Base-by-base conservation (phyloP, 352 stramenopile genomes). In the Globisporangium emineosum region DNA sequence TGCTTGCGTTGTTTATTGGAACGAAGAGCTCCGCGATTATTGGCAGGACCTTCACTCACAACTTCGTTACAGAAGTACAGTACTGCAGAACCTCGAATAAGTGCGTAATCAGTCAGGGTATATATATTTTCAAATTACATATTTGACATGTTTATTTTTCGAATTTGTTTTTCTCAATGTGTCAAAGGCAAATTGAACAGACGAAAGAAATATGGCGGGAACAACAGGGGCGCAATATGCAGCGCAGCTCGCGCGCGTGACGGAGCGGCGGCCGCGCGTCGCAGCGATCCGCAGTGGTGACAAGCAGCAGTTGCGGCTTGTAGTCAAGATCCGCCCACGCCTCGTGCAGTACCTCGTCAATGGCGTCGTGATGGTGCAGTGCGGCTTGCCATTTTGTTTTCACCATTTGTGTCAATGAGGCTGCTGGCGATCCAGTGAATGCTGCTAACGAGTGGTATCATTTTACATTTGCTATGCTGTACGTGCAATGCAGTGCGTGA, bases 281-380 rank as follows among this genome's bases (percentile, higher is more conserved):
- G 40, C 78, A 23, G 35, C 59, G 27, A 64, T 87, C 7, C 21
- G 0, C 15, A 57, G 35, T 10, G n/a, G 13, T 0, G 0, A 4
- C 1, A 52, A n/a, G 6, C 6, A 33, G 10, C 49, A 64, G 15
- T 4, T 73, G 12, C 69, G 42, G 19, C 60, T 76, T 3, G 62
- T 75, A 2, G 77, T 76, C 33, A 86, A 88, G 67, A 67, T 88
- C 27, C 76, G 78, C 5, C 59, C 81, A 3, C 64, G 12, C 0
- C 55, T 88, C 47, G 60, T 85, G 55, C 83, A 91, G 51, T 80
- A 73, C 50, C 60, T 91, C 19, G 71, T 73, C 13, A 70, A 78
- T 37, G 71, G 72, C 9, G 55, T 67, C 13, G 53, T 89, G 27
- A 72, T 71, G 74, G 81, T 90, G 40, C 32, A 59, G 17, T 25